Conservation (phyloP, 139 green algal species). For the Micractinium conductrix region DNA sequence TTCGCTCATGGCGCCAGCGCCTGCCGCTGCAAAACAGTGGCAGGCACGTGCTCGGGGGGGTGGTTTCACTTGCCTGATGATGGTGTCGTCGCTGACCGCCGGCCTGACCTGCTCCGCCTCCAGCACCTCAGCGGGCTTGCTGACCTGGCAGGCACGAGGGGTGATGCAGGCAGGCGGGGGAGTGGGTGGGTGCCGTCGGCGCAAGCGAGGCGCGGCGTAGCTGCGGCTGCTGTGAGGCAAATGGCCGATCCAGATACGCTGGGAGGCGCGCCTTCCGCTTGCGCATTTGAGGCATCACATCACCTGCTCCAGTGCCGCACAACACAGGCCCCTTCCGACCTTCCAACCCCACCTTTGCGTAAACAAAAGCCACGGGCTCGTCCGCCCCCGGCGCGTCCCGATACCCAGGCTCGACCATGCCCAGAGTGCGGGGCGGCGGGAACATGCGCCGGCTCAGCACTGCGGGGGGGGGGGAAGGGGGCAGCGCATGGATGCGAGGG, state of each 20-base stretch:
- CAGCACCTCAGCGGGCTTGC: slow-evolving; percentile 64
- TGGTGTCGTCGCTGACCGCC: slow-evolving; percentile 49
- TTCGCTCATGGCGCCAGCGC: too few species aligned
- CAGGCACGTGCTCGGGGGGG: too few species aligned
- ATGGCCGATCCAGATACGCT: too few species aligned
- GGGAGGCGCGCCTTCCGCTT: too few species aligned
- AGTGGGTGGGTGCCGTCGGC: too few species aligned
- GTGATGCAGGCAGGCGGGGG: too few species aligned
- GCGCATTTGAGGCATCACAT: too few species aligned
- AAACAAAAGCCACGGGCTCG: slow-evolving; percentile 76
- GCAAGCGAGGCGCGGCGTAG: too few species aligned
- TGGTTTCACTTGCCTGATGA: slow-evolving; percentile 49
- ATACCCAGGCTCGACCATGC: slow-evolving; percentile 77
- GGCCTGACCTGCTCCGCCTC: slow-evolving; percentile 51
- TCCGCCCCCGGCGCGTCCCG: slow-evolving; percentile 66
- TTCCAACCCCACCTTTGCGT: slow-evolving; percentile 77
- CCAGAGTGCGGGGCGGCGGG: slow-evolving; percentile 56
- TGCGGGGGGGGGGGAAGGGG: neutral
- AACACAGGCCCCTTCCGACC: too few species aligned
- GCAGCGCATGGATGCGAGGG: neutral
- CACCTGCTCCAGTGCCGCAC: too few species aligned
- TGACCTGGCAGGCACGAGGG: too few species aligned
- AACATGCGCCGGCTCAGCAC: slow-evolving; percentile 73
- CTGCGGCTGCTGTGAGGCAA: too few species aligned
- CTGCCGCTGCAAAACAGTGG: neutral